Conservation (phyloP, 2,329 filamentous ascomycete species). For the Rutstroemia sydowiana region DNA sequence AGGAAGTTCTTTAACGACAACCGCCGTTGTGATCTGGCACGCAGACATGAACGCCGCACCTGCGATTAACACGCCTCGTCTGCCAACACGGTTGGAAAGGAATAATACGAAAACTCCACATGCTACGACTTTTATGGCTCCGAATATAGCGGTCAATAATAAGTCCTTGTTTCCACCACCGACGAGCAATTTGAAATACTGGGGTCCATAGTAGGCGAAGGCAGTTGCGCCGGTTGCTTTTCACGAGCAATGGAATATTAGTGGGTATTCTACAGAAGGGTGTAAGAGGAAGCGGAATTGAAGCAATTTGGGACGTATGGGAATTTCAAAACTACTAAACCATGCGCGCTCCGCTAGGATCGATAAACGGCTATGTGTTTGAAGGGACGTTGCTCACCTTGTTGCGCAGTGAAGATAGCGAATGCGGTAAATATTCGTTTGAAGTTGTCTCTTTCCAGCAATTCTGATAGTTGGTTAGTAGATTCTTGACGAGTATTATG, state of each 20-base stretch:
- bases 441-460: slow-evolving; percentile 10
- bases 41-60: slow-evolving; percentile 39
- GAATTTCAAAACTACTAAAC: too few relatives aligned
- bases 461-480: slow-evolving; percentile 1
- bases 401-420: slow-evolving; percentile 22
- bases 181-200: slow-evolving; percentile 41
- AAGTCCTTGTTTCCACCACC: slow-evolving; percentile 40
- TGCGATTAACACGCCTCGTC: slow-evolving; percentile 35
- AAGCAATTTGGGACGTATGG: too few relatives aligned
- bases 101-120: slow-evolving; percentile 46
- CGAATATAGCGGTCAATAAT: slow-evolving; percentile 46
- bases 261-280: too few relatives aligned
- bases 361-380: too few relatives aligned
- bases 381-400: too few relatives aligned
- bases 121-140: slow-evolving; percentile 43
- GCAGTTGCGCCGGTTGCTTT: slow-evolving; percentile 45
- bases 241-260: too few relatives aligned
- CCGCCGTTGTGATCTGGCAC: slow-evolving; percentile 38
- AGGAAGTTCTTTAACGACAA: slow-evolving; percentile 37
- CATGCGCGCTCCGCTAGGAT: too few relatives aligned
- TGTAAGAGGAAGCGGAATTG: too few relatives aligned
- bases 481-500: not conserved
- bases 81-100: slow-evolving; percentile 41
- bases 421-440: slow-evolving; percentile 21
- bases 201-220: slow-evolving; percentile 44